Evolutionary conservation across 257 asterid genomes (phyloP).

Genomic region (Solanum rostratum): DNA sequence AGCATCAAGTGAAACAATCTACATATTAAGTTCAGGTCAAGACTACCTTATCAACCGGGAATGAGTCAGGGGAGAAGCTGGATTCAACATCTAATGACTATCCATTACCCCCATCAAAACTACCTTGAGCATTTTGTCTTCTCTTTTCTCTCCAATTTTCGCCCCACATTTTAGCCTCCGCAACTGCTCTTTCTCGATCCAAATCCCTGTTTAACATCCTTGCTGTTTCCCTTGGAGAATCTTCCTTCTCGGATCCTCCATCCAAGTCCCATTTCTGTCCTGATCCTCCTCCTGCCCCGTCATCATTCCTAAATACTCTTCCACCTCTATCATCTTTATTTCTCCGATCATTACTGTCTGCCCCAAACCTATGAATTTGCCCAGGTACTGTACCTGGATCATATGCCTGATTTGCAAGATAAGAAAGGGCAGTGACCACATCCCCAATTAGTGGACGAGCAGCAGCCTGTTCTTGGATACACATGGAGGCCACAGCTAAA

Average conservation of each 20-base stretch:
- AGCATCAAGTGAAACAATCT: not conserved
- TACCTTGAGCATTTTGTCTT: slow-evolving; percentile 54
- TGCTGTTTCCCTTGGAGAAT: slow-evolving; percentile 65
- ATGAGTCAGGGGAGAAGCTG: not conserved
- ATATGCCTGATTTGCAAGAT: slow-evolving; percentile 73
- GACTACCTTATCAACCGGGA: not conserved
- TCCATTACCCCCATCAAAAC: slow-evolving; percentile 51
- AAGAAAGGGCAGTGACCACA: slow-evolving; percentile 91
- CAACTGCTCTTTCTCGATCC: slow-evolving; percentile 91
- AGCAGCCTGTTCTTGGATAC: slow-evolving; percentile 95
- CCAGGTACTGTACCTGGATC: slow-evolving; percentile 36
- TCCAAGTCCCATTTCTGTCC: slow-evolving; percentile 74
- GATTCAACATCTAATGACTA: slow-evolving; percentile 7
- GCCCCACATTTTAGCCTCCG: slow-evolving; percentile 99
- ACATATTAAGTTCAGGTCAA: not conserved
- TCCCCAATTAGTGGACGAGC: slow-evolving; percentile 94
- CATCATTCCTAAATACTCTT: slow-evolving; percentile 53
- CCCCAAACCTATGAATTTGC: not conserved
- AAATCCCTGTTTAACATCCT: slow-evolving; percentile 57
- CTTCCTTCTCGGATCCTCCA: slow-evolving; percentile 74
- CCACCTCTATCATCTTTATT: slow-evolving; percentile 46
- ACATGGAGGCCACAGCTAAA: slow-evolving; percentile 95
- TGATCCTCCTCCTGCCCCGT: slow-evolving; percentile 43
- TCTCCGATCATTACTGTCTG: slow-evolving; percentile 35
- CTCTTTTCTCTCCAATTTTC: slow-evolving; percentile 87